phyloP scores from a whole-genome alignment of 2,329 filamentous ascomycete species.

The Apiospora saccharicola region DNA sequence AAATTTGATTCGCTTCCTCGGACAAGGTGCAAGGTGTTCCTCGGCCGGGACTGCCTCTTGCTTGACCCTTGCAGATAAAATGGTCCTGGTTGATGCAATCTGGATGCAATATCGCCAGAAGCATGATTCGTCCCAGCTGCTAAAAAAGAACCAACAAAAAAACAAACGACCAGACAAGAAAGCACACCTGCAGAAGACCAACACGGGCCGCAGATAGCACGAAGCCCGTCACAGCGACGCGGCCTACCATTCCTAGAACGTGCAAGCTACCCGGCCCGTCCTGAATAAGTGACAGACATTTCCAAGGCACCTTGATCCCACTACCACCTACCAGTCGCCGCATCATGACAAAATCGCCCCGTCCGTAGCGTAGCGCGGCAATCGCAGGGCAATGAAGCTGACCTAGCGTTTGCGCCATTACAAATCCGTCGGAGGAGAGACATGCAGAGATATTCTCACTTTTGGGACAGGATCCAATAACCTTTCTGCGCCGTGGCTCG shows the following conservation, averaged over 20 bases:
- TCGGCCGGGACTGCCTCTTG: slow-evolving; percentile 6
- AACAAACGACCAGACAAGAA: neutral
- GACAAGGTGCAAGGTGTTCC: slow-evolving; percentile 10
- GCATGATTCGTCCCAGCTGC: slow-evolving; percentile 8
- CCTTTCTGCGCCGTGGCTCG: slow-evolving; percentile 16
- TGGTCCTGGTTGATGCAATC: slow-evolving; percentile 16
- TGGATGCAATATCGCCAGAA: slow-evolving; percentile 9
- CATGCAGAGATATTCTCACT: neutral
- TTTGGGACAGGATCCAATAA: neutral
- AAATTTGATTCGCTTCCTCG: slow-evolving; percentile 2
- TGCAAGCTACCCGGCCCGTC: slow-evolving; percentile 1
- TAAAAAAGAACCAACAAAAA: slow-evolving; percentile 16
- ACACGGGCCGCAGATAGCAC: slow-evolving; percentile 14
- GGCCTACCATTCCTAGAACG: slow-evolving; percentile 13
- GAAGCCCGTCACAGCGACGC: neutral
- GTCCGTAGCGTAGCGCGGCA: slow-evolving; percentile 14
- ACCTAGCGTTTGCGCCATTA: slow-evolving; percentile 7
- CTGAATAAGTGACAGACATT: neutral
- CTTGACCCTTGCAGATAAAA: slow-evolving; percentile 19
- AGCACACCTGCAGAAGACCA: slow-evolving; percentile 3
- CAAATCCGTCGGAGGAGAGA: neutral
- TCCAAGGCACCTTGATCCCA: slow-evolving; percentile 5
- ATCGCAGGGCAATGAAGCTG: slow-evolving; percentile 4
- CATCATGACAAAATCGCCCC: slow-evolving; percentile 15
- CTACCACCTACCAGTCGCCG: slow-evolving; percentile 6